phyloP scores from a whole-genome alignment of 116 monocot species.

The Posidonia oceanica region DNA sequence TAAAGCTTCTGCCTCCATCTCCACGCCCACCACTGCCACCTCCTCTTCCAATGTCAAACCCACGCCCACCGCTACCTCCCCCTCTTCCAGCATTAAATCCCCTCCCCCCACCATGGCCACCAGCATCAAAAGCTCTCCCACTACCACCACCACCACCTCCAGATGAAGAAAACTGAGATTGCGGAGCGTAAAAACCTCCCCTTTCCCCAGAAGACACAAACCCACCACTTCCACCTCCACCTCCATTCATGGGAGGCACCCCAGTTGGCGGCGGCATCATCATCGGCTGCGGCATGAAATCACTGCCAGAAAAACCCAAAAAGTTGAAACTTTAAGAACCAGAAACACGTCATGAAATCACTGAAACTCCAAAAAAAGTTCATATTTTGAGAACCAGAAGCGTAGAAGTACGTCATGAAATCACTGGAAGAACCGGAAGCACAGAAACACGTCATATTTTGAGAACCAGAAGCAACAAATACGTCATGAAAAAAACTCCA shows the following conservation, averaged over 20 bases:
- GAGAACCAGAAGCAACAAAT: too few relatives aligned
- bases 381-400: background rate
- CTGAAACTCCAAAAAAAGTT: background rate
- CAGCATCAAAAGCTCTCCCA: conserved; percentile 9
- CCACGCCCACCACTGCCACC: conserved; percentile 2
- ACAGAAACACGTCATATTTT: too few relatives aligned
- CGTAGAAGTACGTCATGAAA: too few relatives aligned
- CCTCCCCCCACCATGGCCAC: conserved; percentile 1
- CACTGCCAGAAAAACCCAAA: conserved; percentile 14
- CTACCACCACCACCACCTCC: background rate
- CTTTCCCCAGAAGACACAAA: background rate
- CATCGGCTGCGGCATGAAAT: conserved; percentile 14
- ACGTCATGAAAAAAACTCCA: too few relatives aligned
- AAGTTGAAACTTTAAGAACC: background rate
- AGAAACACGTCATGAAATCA: background rate
- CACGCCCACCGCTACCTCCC: background rate
- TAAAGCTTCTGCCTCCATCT: background rate
- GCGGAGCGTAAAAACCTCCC: background rate
- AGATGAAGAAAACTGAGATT: background rate
- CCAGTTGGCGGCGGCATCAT: background rate
- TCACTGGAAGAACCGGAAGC: too few relatives aligned
- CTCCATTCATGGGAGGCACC: background rate
- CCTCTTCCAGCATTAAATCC: conserved; percentile 7
- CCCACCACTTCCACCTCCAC: background rate
- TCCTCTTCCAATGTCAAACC: conserved; percentile 1